Percentiles rank a stretch among this genome's conserved stretches.
phyloP scores from a whole-genome alignment of 2,329 filamentous ascomycete species.

The Parastagonospora avenae region DNA sequence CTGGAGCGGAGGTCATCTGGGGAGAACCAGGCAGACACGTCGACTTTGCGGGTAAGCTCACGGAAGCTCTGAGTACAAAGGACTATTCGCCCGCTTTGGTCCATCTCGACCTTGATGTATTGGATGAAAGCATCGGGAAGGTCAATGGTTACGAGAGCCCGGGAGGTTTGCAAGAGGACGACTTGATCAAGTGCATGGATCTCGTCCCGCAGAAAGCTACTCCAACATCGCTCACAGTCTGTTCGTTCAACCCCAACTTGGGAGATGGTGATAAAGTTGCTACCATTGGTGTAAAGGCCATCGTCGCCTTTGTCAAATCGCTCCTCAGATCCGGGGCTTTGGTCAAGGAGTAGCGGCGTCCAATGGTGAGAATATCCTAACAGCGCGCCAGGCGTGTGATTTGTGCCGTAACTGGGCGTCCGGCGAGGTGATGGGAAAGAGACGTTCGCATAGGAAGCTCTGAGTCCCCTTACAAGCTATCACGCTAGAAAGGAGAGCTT shows the following conservation, averaged over 20 bases:
- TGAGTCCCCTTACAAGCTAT: no score
- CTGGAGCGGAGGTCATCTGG: conserved; percentile 24
- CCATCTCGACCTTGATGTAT: conserved; percentile 46
- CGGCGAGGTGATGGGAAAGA: no score
- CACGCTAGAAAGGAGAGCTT: no score
- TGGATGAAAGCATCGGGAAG: conserved; percentile 42
- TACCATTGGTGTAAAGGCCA: conserved; percentile 9
- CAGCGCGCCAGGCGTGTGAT: no score
- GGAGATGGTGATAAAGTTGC: conserved; percentile 20
- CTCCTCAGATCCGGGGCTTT: background rate
- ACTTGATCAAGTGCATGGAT: conserved; percentile 12
- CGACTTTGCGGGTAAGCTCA: conserved; percentile 8
- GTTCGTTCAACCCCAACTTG: conserved; percentile 18
- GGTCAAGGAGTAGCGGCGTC: background rate
- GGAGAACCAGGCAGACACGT: conserved; percentile 4
- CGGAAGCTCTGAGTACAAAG: background rate
- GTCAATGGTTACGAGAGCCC: conserved; percentile 46
- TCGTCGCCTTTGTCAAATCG: conserved; percentile 2
- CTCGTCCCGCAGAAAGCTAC: conserved; percentile 12
- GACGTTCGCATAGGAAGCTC: no score
- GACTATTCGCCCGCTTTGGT: conserved; percentile 28
- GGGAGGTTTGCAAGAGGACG: conserved; percentile 35
- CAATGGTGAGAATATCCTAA: no score
- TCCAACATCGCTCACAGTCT: conserved; percentile 12
- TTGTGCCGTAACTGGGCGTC: no score